These are phyloP conservation scores for Debaryomycetaceae sp. DNA, from an alignment of 1,139 yeast species.

Conservation along the genomic window DNA sequence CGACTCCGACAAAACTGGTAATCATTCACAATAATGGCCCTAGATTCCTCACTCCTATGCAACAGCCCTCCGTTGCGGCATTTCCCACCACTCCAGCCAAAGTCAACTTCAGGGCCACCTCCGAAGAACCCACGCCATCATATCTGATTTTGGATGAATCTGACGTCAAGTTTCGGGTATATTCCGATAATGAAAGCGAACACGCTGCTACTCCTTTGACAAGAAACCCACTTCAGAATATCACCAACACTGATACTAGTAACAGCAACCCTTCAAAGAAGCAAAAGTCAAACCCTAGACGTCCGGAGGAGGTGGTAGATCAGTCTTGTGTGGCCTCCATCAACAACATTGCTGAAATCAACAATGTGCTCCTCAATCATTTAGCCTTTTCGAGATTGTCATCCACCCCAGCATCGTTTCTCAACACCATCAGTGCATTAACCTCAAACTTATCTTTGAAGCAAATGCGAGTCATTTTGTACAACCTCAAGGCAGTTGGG, in stretches of 20 bases:
- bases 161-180: slow-evolving; percentile 5
- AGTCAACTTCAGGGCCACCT: slow-evolving; percentile 13
- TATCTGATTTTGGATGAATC: slow-evolving; percentile 5
- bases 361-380: slow-evolving; percentile 71
- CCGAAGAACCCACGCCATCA: slow-evolving; percentile 23
- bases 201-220: not conserved
- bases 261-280: slow-evolving; percentile 1
- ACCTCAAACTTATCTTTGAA: slow-evolving; percentile 39
- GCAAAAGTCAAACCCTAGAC: slow-evolving; percentile 18
- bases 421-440: slow-evolving; percentile 55
- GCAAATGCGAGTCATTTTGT: slow-evolving; percentile 50
- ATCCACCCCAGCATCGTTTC: slow-evolving; percentile 74
- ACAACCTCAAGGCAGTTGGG: slow-evolving; percentile 61
- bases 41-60: no score
- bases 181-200: slow-evolving; percentile 6
- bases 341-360: slow-evolving; percentile 45
- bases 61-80: slow-evolving; percentile 2
- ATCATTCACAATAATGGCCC: no score
- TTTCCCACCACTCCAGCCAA: slow-evolving; percentile 16
- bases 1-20: no score
- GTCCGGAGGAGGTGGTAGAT: slow-evolving; percentile 17
- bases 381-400: slow-evolving; percentile 85
- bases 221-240: not conserved
- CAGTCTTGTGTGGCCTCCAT: slow-evolving; percentile 28
- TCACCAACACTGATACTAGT: not conserved